Evolutionary conservation across 345 rosid genomes (phyloP).

Genomic region (Mangifera indica): DNA sequence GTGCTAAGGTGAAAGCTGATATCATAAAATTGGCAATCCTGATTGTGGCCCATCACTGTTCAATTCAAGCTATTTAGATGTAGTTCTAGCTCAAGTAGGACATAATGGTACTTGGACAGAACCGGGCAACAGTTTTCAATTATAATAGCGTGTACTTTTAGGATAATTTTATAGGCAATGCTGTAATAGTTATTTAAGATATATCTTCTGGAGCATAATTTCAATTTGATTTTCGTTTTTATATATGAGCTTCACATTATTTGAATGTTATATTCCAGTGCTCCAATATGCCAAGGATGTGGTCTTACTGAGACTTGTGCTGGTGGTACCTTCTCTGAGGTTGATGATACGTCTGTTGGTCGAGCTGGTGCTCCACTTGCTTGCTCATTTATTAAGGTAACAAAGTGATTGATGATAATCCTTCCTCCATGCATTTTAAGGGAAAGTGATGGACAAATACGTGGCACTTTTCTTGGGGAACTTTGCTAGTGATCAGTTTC

Average conservation of each 20-base stretch:
- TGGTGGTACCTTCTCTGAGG: slow-evolving; percentile 96
- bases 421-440: slow-evolving; percentile 10
- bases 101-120: background rate
- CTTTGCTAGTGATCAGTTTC: background rate
- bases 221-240: slow-evolving; percentile 1
- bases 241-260: slow-evolving; percentile 2
- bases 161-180: no score
- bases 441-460: background rate
- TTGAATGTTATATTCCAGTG: slow-evolving; percentile 45
- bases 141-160: background rate
- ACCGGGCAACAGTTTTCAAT: background rate
- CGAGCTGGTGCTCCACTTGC: slow-evolving; percentile 98
- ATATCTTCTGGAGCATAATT: background rate
- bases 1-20: background rate
- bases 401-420: slow-evolving; percentile 2
- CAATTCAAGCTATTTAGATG: background rate
- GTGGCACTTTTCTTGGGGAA: background rate
- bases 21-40: background rate
- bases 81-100: background rate
- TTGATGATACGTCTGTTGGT: slow-evolving; percentile 93
- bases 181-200: background rate
- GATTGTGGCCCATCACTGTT: background rate
- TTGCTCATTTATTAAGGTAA: slow-evolving; percentile 90
- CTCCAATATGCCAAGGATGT: slow-evolving; percentile 99
- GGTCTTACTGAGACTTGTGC: slow-evolving; percentile 99